Percentiles rank a stretch among this genome's conserved stretches.
phyloP scores from a whole-genome alignment of 179 eudicot genomes.

The Spinacia oleracea region DNA sequence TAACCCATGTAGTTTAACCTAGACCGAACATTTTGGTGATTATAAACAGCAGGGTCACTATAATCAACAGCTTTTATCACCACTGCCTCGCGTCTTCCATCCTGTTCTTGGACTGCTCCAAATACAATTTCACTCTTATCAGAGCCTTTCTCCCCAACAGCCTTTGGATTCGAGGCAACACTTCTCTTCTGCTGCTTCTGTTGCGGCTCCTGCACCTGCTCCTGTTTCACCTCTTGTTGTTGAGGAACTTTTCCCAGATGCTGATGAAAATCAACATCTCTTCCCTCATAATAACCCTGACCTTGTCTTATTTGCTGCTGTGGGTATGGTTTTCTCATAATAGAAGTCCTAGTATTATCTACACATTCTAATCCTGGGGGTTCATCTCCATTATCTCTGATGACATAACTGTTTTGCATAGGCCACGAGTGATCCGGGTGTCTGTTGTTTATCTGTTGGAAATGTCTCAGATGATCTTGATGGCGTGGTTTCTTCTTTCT shows the following conservation, averaged over 20 bases:
- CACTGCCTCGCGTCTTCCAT: slow-evolving; percentile 70
- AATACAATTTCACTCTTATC: slow-evolving; percentile 44
- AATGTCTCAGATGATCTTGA: slow-evolving; percentile 23
- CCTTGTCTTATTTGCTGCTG: slow-evolving; percentile 30
- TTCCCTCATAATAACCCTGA: slow-evolving; percentile 27
- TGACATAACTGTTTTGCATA: slow-evolving; percentile 30
- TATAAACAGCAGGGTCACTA: slow-evolving; percentile 54
- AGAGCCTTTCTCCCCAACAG: slow-evolving; percentile 26
- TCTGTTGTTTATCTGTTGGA: slow-evolving; percentile 33
- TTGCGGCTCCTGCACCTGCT: slow-evolving; percentile 22
- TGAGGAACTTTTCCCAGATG: slow-evolving; percentile 27
- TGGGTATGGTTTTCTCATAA: slow-evolving; percentile 21
- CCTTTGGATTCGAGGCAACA: slow-evolving; percentile 20
- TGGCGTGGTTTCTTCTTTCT: slow-evolving; percentile 33
- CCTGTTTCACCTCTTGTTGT: slow-evolving; percentile 18
- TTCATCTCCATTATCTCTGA: slow-evolving; percentile 34
- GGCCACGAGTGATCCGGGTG: slow-evolving; percentile 31
- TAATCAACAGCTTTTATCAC: slow-evolving; percentile 90
- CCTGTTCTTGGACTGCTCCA: slow-evolving; percentile 58
- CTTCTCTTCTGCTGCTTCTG: slow-evolving; percentile 17
- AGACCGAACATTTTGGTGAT: slow-evolving; percentile 56
- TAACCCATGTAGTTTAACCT: slow-evolving; percentile 83
- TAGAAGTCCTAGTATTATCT: slow-evolving; percentile 25
- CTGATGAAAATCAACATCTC: slow-evolving; percentile 21
- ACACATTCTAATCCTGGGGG: slow-evolving; percentile 23